These are phyloP conservation scores for Aspergillus mulundensis DNA, from an alignment of 495 filamentous ascomycete genomes.

Conservation along the genomic window DNA sequence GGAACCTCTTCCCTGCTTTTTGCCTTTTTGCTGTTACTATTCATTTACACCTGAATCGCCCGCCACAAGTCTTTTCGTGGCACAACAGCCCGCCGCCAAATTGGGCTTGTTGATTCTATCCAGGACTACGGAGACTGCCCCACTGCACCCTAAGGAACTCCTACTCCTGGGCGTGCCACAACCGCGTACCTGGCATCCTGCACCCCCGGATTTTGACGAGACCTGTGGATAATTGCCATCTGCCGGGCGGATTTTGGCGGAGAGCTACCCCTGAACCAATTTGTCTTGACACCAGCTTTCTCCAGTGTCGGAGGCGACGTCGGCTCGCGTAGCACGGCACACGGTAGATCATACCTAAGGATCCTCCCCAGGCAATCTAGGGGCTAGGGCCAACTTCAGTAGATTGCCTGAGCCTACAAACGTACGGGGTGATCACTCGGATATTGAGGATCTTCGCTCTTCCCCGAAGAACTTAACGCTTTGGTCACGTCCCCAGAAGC, in stretches of 20 bases:
- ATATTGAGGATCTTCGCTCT: slow-evolving; percentile 2
- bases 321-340: slow-evolving; percentile 18
- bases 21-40: background rate
- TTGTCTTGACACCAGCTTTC: background rate
- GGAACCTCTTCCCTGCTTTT: background rate
- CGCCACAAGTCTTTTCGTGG: slow-evolving; percentile 8
- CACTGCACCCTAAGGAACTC: background rate
- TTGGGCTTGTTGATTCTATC: background rate
- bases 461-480: background rate
- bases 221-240: background rate
- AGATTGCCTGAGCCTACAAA: slow-evolving; percentile 14
- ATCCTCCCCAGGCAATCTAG: slow-evolving; percentile 1
- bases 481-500: background rate
- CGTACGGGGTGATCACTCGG: slow-evolving; percentile 2
- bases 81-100: slow-evolving; percentile 4
- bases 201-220: background rate
- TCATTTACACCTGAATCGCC: background rate
- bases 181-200: slow-evolving; percentile 6
- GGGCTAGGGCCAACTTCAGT: slow-evolving; percentile 3
- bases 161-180: background rate
- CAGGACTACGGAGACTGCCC: slow-evolving; percentile 3
- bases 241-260: background rate
- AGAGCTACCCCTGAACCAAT: slow-evolving; percentile 24
- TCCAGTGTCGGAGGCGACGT: slow-evolving; percentile 23
- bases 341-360: slow-evolving; percentile 19